These are phyloP conservation scores for Ascochyta rabiei DNA, from an alignment of 2,329 filamentous ascomycete genomes.

Conservation along the genomic window DNA sequence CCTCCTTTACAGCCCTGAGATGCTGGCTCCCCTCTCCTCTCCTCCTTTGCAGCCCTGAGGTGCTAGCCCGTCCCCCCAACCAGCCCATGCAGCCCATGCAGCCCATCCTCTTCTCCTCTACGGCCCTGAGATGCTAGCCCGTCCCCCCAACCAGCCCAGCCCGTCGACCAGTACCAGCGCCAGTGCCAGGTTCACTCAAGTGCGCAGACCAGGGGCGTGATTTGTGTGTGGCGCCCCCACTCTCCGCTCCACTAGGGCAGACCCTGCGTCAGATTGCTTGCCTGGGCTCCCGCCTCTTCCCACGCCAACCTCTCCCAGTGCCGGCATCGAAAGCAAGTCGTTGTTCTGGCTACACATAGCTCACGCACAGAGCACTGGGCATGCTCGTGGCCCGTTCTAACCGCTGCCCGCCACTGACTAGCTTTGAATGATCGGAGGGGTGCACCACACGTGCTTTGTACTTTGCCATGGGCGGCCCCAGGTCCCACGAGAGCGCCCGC, in stretches of 20 bases:
- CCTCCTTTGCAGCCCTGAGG: no score
- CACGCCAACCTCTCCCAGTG: conserved; percentile 9
- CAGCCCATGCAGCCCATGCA: no score
- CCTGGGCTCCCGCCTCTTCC: conserved; percentile 1
- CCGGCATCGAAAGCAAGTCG: not conserved
- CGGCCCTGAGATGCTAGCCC: no score
- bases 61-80: not conserved
- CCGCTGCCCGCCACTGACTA: conserved; percentile 10
- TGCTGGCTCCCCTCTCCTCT: no score
- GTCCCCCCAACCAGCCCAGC: not conserved
- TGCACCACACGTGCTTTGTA: not conserved
- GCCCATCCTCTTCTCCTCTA: no score
- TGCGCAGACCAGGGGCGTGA: not conserved
- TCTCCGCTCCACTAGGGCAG: conserved; percentile 8
- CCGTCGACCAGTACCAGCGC: no score
- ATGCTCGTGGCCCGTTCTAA: conserved; percentile 3
- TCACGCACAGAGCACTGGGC: conserved; percentile 3
- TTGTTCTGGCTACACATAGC: conserved; percentile 5
- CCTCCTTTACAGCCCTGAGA: no score
- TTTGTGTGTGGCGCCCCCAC: conserved; percentile 5
- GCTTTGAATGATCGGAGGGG: conserved; percentile 2
- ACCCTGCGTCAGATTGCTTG: conserved; percentile 12
- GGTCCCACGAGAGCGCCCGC: conserved; percentile 12
- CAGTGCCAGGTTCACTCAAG: not conserved
- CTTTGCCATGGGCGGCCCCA: conserved; percentile 12